phyloP scores from a whole-genome alignment of 495 filamentous ascomycete species.

The Podospora tetraspora region DNA sequence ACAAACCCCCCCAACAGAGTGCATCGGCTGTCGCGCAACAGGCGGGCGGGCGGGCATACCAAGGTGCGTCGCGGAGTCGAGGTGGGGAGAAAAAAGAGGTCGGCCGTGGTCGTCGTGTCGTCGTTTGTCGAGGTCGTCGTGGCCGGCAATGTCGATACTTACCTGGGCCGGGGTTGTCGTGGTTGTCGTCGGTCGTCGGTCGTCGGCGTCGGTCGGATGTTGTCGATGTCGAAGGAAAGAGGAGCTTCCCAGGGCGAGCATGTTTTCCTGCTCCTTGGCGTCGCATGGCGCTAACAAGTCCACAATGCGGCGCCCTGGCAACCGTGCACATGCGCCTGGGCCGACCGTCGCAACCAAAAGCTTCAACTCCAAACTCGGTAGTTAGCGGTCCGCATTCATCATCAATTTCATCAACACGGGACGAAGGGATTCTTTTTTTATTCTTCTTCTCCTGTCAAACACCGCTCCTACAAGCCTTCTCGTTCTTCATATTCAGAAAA shows the following conservation, averaged over 20 bases:
- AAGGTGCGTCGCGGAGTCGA: constrained; percentile 9
- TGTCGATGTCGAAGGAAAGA: constrained; percentile 18
- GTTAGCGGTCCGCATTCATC: background rate
- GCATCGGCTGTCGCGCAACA: constrained; percentile 9
- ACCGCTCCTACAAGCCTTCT: background rate
- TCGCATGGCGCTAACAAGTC: constrained; percentile 24
- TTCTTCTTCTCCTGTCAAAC: background rate
- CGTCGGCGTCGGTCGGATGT: constrained; percentile 14
- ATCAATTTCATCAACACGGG: background rate
- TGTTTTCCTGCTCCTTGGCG: constrained; percentile 22
- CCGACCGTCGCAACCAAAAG: background rate
- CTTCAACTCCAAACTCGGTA: constrained; percentile 1
- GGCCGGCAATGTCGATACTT: constrained; percentile 17
- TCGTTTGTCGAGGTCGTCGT: constrained; percentile 8
- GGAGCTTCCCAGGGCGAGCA: constrained; percentile 10
- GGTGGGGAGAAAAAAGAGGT: constrained; percentile 7
- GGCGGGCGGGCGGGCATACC: constrained; percentile 3
- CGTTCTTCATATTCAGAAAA: background rate
- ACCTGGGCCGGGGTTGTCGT: constrained; percentile 21
- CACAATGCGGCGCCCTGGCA: constrained; percentile 17
- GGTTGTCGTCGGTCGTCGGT: constrained; percentile 9
- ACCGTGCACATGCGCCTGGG: constrained; percentile 15
- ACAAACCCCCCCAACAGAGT: background rate
- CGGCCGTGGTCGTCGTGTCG: constrained; percentile 10
- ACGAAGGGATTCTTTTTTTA: background rate